Evolutionary conservation across 768 basidiomycete genomes (phyloP).

Genomic region (Lepiota subincarnata): DNA sequence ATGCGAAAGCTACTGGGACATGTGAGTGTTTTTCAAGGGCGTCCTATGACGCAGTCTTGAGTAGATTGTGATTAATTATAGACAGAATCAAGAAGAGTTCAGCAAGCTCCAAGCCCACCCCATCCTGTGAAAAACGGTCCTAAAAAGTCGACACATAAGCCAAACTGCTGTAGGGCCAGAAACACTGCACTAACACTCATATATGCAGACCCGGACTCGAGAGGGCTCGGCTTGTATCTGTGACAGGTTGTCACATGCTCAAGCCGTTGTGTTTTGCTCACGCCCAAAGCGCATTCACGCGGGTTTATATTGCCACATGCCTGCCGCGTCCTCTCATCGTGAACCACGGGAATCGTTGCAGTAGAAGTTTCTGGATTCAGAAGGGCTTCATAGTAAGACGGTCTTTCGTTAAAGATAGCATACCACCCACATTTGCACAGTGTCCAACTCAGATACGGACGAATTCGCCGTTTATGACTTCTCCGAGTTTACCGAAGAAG

Average conservation of each 20-base stretch:
- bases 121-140: slow-evolving; percentile 3
- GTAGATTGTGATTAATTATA: background rate
- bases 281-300: no score
- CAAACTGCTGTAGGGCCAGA: no score
- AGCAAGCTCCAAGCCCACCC: background rate
- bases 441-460: slow-evolving; percentile 24
- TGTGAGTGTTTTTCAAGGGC: background rate
- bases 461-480: slow-evolving; percentile 44
- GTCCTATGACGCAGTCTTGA: background rate
- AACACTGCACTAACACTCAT: no score
- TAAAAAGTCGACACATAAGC: no score
- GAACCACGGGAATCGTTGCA: slow-evolving; percentile 7
- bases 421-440: background rate
- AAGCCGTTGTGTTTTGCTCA: no score
- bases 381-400: background rate
- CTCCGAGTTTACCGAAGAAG: slow-evolving; percentile 54
- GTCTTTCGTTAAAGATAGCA: background rate
- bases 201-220: no score
- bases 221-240: no score
- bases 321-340: no score
- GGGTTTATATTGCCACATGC: no score
- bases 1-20: background rate
- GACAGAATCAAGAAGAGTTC: background rate
- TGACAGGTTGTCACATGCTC: no score
- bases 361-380: background rate